Base-by-base conservation (phyloP, 768 basidiomycete species). In the Tricholoma terreum region DNA sequence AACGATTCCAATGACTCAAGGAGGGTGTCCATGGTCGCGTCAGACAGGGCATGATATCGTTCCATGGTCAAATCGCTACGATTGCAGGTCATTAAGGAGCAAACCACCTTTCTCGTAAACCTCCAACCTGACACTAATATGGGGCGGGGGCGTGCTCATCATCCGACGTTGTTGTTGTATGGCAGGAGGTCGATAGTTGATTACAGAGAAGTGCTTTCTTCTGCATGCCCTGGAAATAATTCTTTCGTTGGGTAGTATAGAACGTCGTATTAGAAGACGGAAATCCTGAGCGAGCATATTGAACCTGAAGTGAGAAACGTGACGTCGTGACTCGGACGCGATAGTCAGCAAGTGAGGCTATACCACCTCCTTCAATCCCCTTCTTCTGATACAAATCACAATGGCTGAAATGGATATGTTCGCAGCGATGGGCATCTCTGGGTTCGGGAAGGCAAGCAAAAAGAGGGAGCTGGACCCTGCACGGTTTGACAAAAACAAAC, bases 361-460 rank as follows among this genome's bases (percentile, higher is more conserved):
- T 49, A 58, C 21, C n/a, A n/a, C 27, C 14, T 42, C n/a, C 42
- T 11, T 17, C 52, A 19, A 17, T 42, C 38, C 22, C 15, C 22
- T 12, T 27, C 43, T 11, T 24, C 22, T 24, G 42, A 14, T 38
- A 22, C 49, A n/a, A n/a, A n/a, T n/a, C n/a, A 64, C 42, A 50
- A 75, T 77, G 77, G 60, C 74, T 22, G 83, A 86, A 70, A 78
- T 80, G 74, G 90, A 92, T 59, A 73, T 92, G 17, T 80, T 92
- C 64, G 84, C 87, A 2, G 83, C 87, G 10, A 92, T 94, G 87
- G 92, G 92, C 6, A 89, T 94, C 56, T 64, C 84, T 64, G 89
- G 89, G 21, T 94, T 94, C 67, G 92, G 92, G 22, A 94, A 92
- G 73, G 72, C 85, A 43, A 66, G 74, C 22, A 81, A 84, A 69